Percentiles rank a stretch among this genome's conserved stretches.
phyloP scores from a whole-genome alignment of 257 asterid species.

The Solanum habrochaites region DNA sequence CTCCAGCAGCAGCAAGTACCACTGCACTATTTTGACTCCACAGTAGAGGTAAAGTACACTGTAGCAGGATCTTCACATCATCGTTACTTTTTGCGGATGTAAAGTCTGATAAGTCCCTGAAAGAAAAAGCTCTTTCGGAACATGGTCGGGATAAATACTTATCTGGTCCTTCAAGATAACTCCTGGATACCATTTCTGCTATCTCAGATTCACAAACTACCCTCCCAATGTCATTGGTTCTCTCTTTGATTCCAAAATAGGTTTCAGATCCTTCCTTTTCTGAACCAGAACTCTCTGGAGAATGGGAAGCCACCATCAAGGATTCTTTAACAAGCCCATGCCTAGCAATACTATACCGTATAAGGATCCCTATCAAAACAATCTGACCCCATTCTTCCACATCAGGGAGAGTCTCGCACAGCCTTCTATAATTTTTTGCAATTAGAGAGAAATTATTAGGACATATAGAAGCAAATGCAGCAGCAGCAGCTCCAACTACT shows the following conservation, averaged over 20 bases:
- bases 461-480: conserved; percentile 82
- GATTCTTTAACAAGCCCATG: conserved; percentile 91
- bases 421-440: conserved; percentile 66
- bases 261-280: conserved; percentile 34
- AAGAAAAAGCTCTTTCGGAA: conserved; percentile 30
- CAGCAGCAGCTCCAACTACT: conserved; percentile 98
- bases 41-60: conserved; percentile 78
- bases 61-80: conserved; percentile 70
- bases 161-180: conserved; percentile 96
- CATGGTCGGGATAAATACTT: conserved; percentile 58
- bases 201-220: conserved; percentile 39
- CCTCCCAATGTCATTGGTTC: conserved; percentile 14
- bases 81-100: conserved; percentile 75
- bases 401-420: conserved; percentile 93
- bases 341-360: conserved; percentile 80
- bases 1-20: conserved; percentile 96
- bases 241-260: conserved; percentile 15
- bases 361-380: conserved; percentile 69
- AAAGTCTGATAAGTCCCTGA: conserved; percentile 31
- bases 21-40: conserved; percentile 94
- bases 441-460: conserved; percentile 73
- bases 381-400: conserved; percentile 99
- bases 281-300: conserved; percentile 19
- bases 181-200: conserved; percentile 53
- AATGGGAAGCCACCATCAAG: conserved; percentile 42